These are phyloP conservation scores for Ceriops tagal DNA, from an alignment of 345 rosid genomes.

Conservation along the genomic window DNA sequence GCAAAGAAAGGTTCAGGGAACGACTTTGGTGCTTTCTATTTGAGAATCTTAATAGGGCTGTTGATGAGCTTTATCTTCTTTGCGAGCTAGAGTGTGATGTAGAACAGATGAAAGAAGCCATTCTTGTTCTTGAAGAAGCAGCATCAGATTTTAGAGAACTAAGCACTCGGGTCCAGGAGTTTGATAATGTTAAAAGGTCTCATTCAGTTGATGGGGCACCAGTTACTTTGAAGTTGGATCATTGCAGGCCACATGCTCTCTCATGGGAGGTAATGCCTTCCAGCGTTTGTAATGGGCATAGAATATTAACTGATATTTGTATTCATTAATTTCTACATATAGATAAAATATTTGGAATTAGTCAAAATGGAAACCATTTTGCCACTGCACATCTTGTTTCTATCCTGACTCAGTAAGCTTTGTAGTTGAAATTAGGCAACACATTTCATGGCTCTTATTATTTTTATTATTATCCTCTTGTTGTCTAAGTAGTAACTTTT, in stretches of 20 bases:
- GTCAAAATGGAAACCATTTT: too few relatives aligned
- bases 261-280: conserved; percentile 68
- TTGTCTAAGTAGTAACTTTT: too few relatives aligned
- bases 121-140: conserved; percentile 75
- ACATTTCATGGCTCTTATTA: too few relatives aligned
- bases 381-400: too few relatives aligned
- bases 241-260: conserved; percentile 80
- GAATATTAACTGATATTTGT: neutral
- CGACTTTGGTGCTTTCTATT: conserved; percentile 78
- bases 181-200: conserved; percentile 53
- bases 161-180: conserved; percentile 53
- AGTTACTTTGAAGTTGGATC: conserved; percentile 51
- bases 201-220: conserved; percentile 40
- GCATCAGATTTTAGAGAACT: conserved; percentile 65
- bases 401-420: too few relatives aligned
- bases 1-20: conserved; percentile 76
- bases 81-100: conserved; percentile 71
- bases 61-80: conserved; percentile 76
- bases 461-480: too few relatives aligned
- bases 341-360: too few relatives aligned
- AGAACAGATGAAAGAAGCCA: conserved; percentile 76
- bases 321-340: too few relatives aligned
- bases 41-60: conserved; percentile 79
- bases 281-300: conserved; percentile 2
- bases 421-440: too few relatives aligned